Conservation (phyloP, 176 grass and related monocot species). For the Juncus inflexus region DNA sequence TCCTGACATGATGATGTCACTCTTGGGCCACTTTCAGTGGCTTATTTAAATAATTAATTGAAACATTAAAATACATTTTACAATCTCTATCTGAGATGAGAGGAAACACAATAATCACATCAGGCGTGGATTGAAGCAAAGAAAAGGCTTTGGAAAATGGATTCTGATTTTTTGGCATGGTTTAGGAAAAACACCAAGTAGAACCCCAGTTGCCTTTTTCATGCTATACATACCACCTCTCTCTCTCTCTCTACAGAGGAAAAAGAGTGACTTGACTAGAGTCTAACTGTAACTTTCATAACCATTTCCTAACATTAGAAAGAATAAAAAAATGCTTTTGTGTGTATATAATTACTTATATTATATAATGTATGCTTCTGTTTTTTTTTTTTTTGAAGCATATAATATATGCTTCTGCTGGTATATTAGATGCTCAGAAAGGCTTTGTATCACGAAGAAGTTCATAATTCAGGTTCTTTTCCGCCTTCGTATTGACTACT, state of each 20-base stretch:
- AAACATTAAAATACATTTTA: not conserved
- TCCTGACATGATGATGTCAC: constrained; percentile 17
- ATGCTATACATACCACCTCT: constrained; percentile 16
- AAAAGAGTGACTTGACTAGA: too few relatives aligned
- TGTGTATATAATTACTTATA: not conserved
- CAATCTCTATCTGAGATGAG: not conserved
- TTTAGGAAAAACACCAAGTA: constrained; percentile 16
- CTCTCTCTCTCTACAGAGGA: constrained; percentile 8
- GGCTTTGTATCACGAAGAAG: constrained; percentile 18
- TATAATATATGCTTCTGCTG: not conserved
- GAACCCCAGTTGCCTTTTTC: constrained; percentile 26
- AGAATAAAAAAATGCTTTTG: not conserved
- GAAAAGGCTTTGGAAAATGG: constrained; percentile 20
- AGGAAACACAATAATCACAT: constrained; percentile 8
- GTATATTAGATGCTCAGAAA: constrained; percentile 13
- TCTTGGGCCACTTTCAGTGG: not conserved
- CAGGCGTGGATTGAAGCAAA: not conserved
- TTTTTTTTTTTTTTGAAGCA: too few relatives aligned
- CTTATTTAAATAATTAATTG: too few relatives aligned
- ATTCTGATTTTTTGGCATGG: constrained; percentile 22
- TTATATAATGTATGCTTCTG: not conserved
- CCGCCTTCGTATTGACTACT: constrained; percentile 4
- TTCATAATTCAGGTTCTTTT: constrained; percentile 26
- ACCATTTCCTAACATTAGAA: constrained; percentile 26
- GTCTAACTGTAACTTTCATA: not conserved